phyloP scores from a whole-genome alignment of 352 stramenopile species.

The Globisporangium orthogonon region DNA sequence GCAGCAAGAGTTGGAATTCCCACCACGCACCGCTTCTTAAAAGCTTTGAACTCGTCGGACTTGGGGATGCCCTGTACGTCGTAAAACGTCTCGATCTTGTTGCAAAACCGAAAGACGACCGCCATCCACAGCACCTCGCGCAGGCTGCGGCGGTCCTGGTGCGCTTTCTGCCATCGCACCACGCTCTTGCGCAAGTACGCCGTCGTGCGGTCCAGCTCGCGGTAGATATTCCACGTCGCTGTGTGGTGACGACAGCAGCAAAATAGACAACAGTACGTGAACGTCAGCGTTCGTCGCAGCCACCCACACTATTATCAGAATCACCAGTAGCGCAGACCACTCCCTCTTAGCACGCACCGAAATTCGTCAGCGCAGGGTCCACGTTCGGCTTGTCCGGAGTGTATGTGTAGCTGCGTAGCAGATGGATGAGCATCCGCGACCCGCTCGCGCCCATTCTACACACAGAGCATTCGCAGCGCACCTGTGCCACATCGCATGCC shows the following conservation, averaged over 20 bases:
- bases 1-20: not conserved
- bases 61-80: constrained; percentile 70
- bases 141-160: constrained; percentile 62
- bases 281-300: not conserved
- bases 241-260: not conserved
- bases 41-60: constrained; percentile 54
- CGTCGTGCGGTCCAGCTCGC: constrained; percentile 74
- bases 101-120: constrained; percentile 75
- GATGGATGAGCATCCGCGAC: not conserved
- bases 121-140: constrained; percentile 80
- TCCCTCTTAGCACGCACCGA: constrained; percentile 31
- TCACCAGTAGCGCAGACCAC: constrained; percentile 23
- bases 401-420: constrained; percentile 49
- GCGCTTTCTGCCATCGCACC: constrained; percentile 62
- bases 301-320: too few relatives aligned
- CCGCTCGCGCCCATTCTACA: too few relatives aligned
- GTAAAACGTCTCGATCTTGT: constrained; percentile 79
- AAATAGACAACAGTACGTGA: not conserved
- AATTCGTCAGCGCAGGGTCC: constrained; percentile 64
- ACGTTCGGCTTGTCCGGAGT: constrained; percentile 62
- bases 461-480: constrained; percentile 3
- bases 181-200: constrained; percentile 78
- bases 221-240: constrained; percentile 84
- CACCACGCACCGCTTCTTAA: constrained; percentile 56
- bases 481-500: constrained; percentile 82